Evolutionary conservation across 2,329 filamentous ascomycete species (phyloP), one percentile per base, ranked within the genome.

Genomic region (Scolecobasidium constrictum): DNA sequence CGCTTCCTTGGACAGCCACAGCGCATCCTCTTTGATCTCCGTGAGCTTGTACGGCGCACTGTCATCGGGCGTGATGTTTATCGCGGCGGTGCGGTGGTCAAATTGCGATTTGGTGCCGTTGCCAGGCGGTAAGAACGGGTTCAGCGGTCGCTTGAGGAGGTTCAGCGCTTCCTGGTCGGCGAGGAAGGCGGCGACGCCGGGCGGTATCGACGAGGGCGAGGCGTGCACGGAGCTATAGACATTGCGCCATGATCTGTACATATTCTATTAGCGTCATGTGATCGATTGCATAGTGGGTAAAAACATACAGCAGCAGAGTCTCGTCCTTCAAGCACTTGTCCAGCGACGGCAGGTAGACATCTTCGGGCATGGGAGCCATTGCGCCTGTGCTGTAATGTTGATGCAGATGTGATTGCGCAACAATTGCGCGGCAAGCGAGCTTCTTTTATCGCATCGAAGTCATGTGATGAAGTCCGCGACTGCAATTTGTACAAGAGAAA

Each of bases 241-340:
- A 45, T 66, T 65, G 52, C 67, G 69, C 74, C 73, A 81, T 49
- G 72, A 76, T 56, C 68, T 90, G 69, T 46, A 65, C 60, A n/a
- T n/a, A 38, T 74, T 65, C 57, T 45, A 53, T 39, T 35, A 17
- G 40, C 22, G 9, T 12, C 12, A 7, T 43, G 51, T 18, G 7
- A 13, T 9, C n/a, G 18, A 37, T 38, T 36, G 6, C 13, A 11
- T 16, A 36, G 15, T 39, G 38, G n/a, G n/a, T 35, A 3, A 43
- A 42, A 36, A 71, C 80, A 60, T 73, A 94, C 83, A 94, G 73
- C 56, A 95, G 71, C 58, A 82, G 74, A 56, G 76, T 75, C 61
- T 90, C 80, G 65, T 86, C 85, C 54, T 77, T 81, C 56, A 96
- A 73, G 66, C 86, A 93, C 59, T 83, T 79, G 64, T 86, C 83